Evolutionary conservation across 176 grass and related monocot species (phyloP), one percentile per base, ranked within the genome.

Genomic region (Raddia distichophylla): DNA sequence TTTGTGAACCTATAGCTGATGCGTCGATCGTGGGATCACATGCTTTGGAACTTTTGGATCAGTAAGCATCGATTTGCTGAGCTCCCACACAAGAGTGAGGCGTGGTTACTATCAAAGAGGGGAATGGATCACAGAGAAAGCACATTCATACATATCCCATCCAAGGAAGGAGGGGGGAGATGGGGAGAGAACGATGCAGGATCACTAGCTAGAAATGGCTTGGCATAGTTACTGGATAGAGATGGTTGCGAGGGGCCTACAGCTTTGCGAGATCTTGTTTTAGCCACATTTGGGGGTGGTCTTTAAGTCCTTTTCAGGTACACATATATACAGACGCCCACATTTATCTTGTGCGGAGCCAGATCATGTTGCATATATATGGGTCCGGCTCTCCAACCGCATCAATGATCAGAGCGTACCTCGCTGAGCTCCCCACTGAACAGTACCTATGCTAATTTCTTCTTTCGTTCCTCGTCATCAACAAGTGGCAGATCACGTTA

Each of bases 221-320:
- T 57, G 56, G 47, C 6, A 40, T 40, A 18, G 12, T 13, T 60
- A 40, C 37, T 77, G 73, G 73, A 78, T 73, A 83, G 79, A 88
- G 74, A 67, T 53, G 33, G 67, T 67, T 83, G 20, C 18, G 20
- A 56, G 71, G 62, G 74, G 42, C 9, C 59, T 37, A 65, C 58
- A 9, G 3, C 14, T 49, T 59, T 40, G 52, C 2, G 19, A 11
- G 50, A 14, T 52, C 11, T 14, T 13, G 14, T 16, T 15, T 11
- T 10, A 11, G 27, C 27, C 27, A 27, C 27, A 27, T 27, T 27
- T 27, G 27, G 27, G 27, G 27, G 27, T 27, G 27, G 27, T 27
- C 1, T 27, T 27, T 27, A 27, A 27, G 37, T 40, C 37, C 37
- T 40, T 40, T 2, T 40, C 37, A 40, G 37, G 37, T 40, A 40